Evolutionary conservation across 129 eudicot species (phyloP).

Genomic region (Rutidosis leptorrhynchoides): DNA sequence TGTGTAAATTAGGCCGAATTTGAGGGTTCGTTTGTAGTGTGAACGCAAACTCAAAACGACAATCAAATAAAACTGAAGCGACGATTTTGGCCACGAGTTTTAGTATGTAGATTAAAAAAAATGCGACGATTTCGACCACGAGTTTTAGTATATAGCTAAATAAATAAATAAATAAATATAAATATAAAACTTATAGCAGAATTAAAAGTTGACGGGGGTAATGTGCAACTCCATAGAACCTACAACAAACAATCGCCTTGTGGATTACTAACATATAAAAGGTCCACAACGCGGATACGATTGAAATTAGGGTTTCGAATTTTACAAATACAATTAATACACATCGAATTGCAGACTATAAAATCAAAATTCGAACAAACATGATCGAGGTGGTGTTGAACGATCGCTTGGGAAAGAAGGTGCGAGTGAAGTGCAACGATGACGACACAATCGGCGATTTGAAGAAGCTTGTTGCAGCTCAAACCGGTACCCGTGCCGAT

Average conservation of each 20-base stretch:
- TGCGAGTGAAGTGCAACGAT: conserved; percentile 86
- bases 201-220: conserved; percentile 17
- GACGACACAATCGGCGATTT: conserved; percentile 87
- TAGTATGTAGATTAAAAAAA: too few relatives aligned
- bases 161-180: too few relatives aligned
- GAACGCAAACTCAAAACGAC: too few relatives aligned
- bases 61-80: too few relatives aligned
- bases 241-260: conserved; percentile 3
- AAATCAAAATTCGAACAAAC: conserved; percentile 23
- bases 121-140: too few relatives aligned
- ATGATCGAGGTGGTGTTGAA: conserved; percentile 95
- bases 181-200: background rate
- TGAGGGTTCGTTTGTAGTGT: too few relatives aligned
- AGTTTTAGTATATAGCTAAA: too few relatives aligned
- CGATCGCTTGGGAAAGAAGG: conserved; percentile 95
- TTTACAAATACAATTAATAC: background rate
- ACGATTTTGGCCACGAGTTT: too few relatives aligned
- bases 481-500: conserved; percentile 80
- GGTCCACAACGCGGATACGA: background rate
- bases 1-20: too few relatives aligned
- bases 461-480: conserved; percentile 93
- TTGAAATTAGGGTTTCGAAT: conserved; percentile 30
- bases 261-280: background rate
- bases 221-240: conserved; percentile 7
- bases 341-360: background rate